Evolutionary conservation across 768 basidiomycete genomes (phyloP), one percentile per base, ranked within the genome.

Genomic region (Lentinula boryana): DNA sequence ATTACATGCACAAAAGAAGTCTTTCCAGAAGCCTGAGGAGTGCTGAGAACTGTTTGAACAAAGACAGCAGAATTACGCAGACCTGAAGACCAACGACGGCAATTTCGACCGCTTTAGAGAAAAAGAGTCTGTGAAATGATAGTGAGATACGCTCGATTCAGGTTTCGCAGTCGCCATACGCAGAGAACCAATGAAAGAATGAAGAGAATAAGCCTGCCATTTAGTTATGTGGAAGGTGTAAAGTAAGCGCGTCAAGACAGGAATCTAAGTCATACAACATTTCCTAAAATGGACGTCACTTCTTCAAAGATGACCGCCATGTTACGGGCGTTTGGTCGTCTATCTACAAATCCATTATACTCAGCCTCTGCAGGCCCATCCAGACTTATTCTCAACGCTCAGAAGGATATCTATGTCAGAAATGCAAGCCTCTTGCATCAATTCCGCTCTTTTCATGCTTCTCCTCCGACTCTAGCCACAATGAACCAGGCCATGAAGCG

Each of bases 1-100:
- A 97, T 84, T 10, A 95, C 90, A 69, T 96, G 94, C 32, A 95
- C 92, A 57, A 97, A 91, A 9, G 92, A 94, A 3, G 95, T 96
- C 77, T 97, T 96, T 49, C 95, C 95, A 2, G 93, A 95, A 3
- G 94, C 93, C 92, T 96, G 62, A 36, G 21, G 16, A 36, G 41
- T 21, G 35, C 54, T 61, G 51, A 60, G 54, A 49, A 54, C n/a
- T 31, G 48, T 63, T n/a, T 5, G 35, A 60, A 55, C 38, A 32
- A 18, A 56, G 15, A 44, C 49, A n/a, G 33, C 57, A 38, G 38
- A 18, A 55, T 38, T 54, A 52, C 56, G 48, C 60, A 62, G 31
- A 81, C 87, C 75, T 88, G 86, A 43, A 88, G 69, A 44, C 87
- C 87, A 41, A 89, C 84, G n/a, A 89, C 80, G 10, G 84, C 83